Base-by-base conservation (phyloP, 2,329 filamentous ascomycete species). In the Coniella lustricola region DNA sequence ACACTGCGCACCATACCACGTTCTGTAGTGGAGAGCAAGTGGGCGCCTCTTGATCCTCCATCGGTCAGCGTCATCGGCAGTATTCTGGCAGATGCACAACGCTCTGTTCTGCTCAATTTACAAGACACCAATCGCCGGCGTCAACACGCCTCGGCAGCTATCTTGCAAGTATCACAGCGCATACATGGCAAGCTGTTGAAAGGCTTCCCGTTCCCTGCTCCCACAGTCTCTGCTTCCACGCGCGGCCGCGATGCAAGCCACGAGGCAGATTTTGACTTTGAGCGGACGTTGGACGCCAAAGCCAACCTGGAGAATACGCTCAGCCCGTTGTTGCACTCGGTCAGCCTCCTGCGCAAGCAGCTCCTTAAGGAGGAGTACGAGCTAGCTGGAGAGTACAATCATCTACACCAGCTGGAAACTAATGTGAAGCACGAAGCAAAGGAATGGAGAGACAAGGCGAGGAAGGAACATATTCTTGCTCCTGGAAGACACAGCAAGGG, bases 21-120 rank as follows among this genome's bases (percentile, higher is more conserved):
- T 52, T 74, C 76, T 22, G 76, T 73, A 33, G 85, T 94, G 50
- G 75, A 85, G 36, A 67, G 82, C 36, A 87, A 84, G 60, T 89
- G 84, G 84, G 68, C 71, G 3, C 70, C 77, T 5, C 70, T 87
- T 4, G 71, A 77, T 4, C 61, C 67, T 7, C 64, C 71, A 20
- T 77, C 82, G 36, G 64, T 85, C 47, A 67, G 74, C 7, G 74
- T 74, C 44, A 71, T 84, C n/a, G 67, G 71, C 16, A 62, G 68
- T 14, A 70, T 86, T 22, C 66, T 88, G 29, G 66, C 71, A 18
- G 73, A 81, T 54, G 74, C 79, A 44, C 77, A 82, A 55, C 75
- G 76, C 14, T 79, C 83, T 13, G 76, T 86, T 38, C 71, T 85
- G 12, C 72, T 77, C 44, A 76, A 75, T 36, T 69, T 83, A 13